phyloP scores from a whole-genome alignment of 495 filamentous ascomycete species.

The Xylaria telfairii region DNA sequence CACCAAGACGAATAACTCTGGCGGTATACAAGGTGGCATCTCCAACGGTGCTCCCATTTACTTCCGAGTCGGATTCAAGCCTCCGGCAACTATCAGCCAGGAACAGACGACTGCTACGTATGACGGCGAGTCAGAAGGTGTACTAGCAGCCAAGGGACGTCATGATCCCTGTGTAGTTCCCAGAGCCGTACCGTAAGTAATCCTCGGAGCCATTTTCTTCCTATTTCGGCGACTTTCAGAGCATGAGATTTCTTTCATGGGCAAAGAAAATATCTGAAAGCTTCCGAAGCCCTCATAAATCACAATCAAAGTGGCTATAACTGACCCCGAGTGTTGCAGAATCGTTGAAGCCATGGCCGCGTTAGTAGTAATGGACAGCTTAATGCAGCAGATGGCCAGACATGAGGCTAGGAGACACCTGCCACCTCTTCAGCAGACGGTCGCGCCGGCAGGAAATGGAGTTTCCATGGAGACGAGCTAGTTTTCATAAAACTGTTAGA shows the following conservation, averaged over 20 bases:
- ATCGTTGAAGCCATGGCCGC: constrained; percentile 98
- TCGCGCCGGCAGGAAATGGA: constrained; percentile 28
- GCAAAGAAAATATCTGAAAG: too few relatives aligned
- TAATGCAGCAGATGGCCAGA: constrained; percentile 83
- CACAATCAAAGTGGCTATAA: too few relatives aligned
- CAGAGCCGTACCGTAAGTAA: constrained; percentile 49
- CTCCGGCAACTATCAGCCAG: constrained; percentile 92
- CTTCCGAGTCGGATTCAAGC: constrained; percentile 96
- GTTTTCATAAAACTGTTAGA: background rate
- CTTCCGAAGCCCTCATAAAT: too few relatives aligned
- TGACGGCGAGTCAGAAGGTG: constrained; percentile 69
- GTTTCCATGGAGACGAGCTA: constrained; percentile 31
- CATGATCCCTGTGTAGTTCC: constrained; percentile 97
- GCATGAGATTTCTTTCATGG: too few relatives aligned
- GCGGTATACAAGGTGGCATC: constrained; percentile 96
- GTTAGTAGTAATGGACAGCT: constrained; percentile 88
- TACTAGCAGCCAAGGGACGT: constrained; percentile 90
- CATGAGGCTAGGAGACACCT: constrained; percentile 57
- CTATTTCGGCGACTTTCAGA: too few relatives aligned
- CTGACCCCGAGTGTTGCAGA: too few relatives aligned
- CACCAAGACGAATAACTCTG: constrained; percentile 95
- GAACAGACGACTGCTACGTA: constrained; percentile 87
- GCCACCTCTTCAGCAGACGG: constrained; percentile 32
- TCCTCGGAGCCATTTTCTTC: too few relatives aligned
- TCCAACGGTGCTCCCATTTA: constrained; percentile 94